These are phyloP conservation scores for Bacterosira constricta DNA, from an alignment of 108 stramenopile genomes.

Conservation along the genomic window DNA sequence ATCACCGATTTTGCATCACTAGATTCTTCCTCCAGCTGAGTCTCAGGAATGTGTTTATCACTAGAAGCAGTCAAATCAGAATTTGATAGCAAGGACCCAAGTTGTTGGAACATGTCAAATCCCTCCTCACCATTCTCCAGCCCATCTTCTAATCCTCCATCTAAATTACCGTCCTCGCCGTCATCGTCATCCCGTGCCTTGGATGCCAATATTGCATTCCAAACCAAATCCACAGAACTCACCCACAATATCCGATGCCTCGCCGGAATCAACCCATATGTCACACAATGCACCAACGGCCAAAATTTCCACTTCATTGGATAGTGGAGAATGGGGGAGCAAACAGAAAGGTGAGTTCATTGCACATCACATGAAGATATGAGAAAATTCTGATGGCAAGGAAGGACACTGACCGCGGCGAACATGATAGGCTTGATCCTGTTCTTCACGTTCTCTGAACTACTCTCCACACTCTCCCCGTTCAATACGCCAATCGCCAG, in stretches of 20 bases:
- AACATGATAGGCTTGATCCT: conserved; percentile 84
- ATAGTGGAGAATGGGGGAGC: too few species aligned
- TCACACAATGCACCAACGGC: conserved; percentile 93
- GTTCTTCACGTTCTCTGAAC: conserved; percentile 65
- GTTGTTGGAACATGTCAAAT: background rate
- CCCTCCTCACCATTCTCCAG: background rate
- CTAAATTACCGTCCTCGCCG: conserved; percentile 21
- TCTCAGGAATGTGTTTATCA: too few species aligned
- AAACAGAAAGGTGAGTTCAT: too few species aligned
- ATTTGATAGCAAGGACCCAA: background rate
- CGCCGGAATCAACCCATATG: conserved; percentile 88
- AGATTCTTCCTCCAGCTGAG: too few species aligned
- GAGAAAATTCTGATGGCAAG: too few species aligned
- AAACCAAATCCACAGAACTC: conserved; percentile 87
- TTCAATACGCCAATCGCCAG: conserved; percentile 78
- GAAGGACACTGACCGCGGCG: too few species aligned
- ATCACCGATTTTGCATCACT: too few species aligned
- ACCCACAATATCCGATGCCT: conserved; percentile 95
- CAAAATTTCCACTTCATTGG: conserved; percentile 97
- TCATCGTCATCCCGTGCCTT: conserved; percentile 56
- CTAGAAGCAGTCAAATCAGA: too few species aligned
- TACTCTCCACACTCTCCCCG: conserved; percentile 68
- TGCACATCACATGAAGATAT: too few species aligned
- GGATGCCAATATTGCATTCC: conserved; percentile 87
- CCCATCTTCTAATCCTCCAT: background rate